Evolutionary conservation across 106 monocot genomes (phyloP).

Genomic region (Narthecium ossifragum): DNA sequence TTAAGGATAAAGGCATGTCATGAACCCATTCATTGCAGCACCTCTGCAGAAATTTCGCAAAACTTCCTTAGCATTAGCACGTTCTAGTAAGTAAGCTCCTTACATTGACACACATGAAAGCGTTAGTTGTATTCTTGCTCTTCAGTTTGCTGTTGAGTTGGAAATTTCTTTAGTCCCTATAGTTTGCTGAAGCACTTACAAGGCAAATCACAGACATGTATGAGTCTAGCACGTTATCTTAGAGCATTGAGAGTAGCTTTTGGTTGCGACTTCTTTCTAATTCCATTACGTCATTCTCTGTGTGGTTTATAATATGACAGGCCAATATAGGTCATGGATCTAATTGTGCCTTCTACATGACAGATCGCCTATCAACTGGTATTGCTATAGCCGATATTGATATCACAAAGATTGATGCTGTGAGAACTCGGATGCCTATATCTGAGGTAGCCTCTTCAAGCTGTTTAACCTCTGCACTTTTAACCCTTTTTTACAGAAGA

Average conservation of each 20-base stretch:
- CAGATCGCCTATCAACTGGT: slow-evolving; percentile 78
- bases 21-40: no score
- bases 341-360: background rate
- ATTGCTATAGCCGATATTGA: slow-evolving; percentile 80
- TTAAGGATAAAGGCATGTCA: no score
- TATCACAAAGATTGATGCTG: slow-evolving; percentile 48
- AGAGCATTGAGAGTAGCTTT: background rate
- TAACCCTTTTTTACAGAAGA: background rate
- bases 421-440: slow-evolving; percentile 82
- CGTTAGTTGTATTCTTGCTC: no score
- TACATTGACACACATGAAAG: no score
- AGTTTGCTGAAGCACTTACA: no score
- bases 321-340: background rate
- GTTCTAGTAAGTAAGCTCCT: no score
- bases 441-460: slow-evolving; percentile 27
- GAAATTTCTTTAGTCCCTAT: background rate
- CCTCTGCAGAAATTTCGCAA: no score
- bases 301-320: background rate
- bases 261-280: background rate
- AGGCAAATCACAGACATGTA: no score
- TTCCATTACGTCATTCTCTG: background rate
- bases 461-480: background rate
- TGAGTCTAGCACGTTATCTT: no score
- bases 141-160: no score
- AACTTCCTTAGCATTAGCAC: no score